phyloP scores from a whole-genome alignment of 108 stramenopile genomes.

The Cyclostephanos tholiformis region DNA sequence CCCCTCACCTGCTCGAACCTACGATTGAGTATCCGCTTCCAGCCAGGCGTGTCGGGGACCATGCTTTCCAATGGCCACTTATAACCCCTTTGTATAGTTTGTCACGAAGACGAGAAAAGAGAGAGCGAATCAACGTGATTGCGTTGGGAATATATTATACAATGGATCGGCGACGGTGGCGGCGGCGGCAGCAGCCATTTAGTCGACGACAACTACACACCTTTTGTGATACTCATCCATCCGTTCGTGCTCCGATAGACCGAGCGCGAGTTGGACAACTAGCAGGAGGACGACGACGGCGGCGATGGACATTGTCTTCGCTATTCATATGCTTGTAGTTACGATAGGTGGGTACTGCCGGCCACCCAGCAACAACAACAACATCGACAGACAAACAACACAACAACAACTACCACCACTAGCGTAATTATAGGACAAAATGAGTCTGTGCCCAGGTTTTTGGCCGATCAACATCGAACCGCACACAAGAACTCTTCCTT shows the following conservation, averaged over 20 bases:
- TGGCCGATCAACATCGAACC: no score
- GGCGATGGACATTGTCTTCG: no score
- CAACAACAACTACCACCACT: no score
- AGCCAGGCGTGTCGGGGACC: slow-evolving; percentile 65
- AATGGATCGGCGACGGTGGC: background rate
- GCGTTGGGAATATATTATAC: background rate
- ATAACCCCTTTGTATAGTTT: slow-evolving; percentile 40
- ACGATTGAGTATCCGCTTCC: slow-evolving; percentile 58
- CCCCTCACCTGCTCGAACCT: slow-evolving; percentile 56
- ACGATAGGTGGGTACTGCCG: no score
- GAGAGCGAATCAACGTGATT: background rate
- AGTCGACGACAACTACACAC: background rate
- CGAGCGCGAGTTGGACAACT: background rate
- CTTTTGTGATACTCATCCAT: slow-evolving; percentile 53
- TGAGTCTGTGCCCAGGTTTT: no score
- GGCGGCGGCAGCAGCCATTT: background rate
- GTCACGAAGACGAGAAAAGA: background rate
- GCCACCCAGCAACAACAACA: no score
- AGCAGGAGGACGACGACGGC: background rate
- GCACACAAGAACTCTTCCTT: no score
- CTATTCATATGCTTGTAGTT: no score
- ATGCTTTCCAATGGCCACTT: slow-evolving; percentile 69
- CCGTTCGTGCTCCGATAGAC: slow-evolving; percentile 49
- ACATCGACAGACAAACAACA: no score
- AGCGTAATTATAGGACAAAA: no score